Conservation (phyloP, 371 early-diverging fungal genomes). For the Lichtheimia ramosa region DNA sequence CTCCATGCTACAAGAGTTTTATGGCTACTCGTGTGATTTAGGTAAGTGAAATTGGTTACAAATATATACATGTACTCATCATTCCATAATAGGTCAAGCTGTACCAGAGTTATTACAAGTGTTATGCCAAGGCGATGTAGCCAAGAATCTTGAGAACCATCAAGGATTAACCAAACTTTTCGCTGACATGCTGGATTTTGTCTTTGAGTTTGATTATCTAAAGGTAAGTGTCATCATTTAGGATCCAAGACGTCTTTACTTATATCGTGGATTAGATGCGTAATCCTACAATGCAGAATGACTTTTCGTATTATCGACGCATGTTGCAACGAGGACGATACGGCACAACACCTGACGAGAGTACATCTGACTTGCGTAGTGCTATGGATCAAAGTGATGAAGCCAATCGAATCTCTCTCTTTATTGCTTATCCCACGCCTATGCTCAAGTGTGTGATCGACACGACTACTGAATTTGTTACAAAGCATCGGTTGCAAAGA, state of each 20-base stretch:
- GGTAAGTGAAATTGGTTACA: constrained; percentile 46
- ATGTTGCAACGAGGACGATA: constrained; percentile 72
- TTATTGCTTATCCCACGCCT: constrained; percentile 94
- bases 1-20: constrained; percentile 69
- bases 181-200: constrained; percentile 85
- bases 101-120: constrained; percentile 75
- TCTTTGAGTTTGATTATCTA: constrained; percentile 87
- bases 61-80: not conserved
- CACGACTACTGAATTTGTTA: constrained; percentile 62
- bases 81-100: constrained; percentile 61
- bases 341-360: constrained; percentile 9
- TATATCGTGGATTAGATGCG: constrained; percentile 58
- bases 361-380: constrained; percentile 43
- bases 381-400: constrained; percentile 82
- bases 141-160: constrained; percentile 67
- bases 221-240: constrained; percentile 59
- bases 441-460: constrained; percentile 89
- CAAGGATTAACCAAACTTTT: constrained; percentile 80
- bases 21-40: constrained; percentile 62
- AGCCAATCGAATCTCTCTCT: constrained; percentile 91
- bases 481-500: constrained; percentile 39
- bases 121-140: constrained; percentile 72
- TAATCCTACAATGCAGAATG: constrained; percentile 93
- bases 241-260: not conserved
- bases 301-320: constrained; percentile 94